These are phyloP conservation scores for Lasiodiplodia sp. DNA, from an alignment of 2,329 filamentous ascomycete species.

Conservation along the genomic window DNA sequence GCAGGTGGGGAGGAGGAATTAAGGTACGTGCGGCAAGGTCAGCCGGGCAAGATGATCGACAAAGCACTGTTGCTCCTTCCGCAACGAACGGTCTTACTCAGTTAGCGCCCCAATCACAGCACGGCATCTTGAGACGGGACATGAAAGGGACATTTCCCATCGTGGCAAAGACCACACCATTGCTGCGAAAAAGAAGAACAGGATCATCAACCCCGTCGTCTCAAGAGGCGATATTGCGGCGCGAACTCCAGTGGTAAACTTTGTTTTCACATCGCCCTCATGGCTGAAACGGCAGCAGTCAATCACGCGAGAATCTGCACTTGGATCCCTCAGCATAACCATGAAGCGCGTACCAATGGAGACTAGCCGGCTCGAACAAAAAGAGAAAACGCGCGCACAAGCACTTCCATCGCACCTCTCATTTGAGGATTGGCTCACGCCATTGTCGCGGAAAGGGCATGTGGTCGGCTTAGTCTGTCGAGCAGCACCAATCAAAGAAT, in stretches of 20 bases:
- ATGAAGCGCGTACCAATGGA: too few species aligned
- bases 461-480: neutral
- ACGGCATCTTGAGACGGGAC: neutral
- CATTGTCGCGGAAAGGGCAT: conserved; percentile 5
- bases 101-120: neutral
- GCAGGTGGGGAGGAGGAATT: neutral
- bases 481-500: neutral
- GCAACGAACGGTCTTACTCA: neutral
- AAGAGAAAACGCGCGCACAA: neutral
- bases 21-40: neutral
- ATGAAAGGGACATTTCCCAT: neutral
- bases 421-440: neutral
- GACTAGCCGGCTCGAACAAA: too few species aligned
- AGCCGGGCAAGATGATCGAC: neutral
- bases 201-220: neutral
- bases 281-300: neutral
- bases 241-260: neutral
- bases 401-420: neutral
- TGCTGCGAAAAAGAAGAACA: neutral
- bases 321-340: too few species aligned
- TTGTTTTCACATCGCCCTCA: neutral
- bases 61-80: neutral
- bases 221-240: neutral
- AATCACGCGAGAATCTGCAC: too few species aligned
- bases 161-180: neutral